Conservation (phyloP, 2,329 filamentous ascomycete species). For the Amylocarpus encephaloides region DNA sequence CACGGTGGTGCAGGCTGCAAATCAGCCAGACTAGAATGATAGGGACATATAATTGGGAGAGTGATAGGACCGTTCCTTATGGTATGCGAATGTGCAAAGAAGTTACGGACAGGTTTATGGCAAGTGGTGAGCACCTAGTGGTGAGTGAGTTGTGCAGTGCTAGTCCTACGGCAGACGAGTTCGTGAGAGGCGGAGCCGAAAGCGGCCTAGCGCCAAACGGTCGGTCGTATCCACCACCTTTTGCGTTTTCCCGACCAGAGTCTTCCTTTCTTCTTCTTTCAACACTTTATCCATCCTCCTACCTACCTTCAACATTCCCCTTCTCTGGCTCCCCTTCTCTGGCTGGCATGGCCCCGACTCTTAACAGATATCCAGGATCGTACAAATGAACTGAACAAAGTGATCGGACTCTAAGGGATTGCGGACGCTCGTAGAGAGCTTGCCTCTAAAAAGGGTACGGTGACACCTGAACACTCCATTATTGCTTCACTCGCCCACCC, state of each 20-base stretch:
- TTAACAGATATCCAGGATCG: slow-evolving; percentile 30
- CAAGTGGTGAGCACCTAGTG: background rate
- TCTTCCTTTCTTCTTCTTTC: slow-evolving; percentile 11
- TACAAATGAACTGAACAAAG: slow-evolving; percentile 31
- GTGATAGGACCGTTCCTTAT: too few relatives aligned
- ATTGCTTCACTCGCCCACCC: slow-evolving; percentile 1
- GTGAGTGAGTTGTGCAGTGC: too few relatives aligned
- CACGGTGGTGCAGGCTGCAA: slow-evolving; percentile 25
- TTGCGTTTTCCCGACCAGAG: slow-evolving; percentile 6
- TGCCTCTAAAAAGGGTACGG: slow-evolving; percentile 29
- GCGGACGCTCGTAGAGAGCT: slow-evolving; percentile 17
- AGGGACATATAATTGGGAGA: slow-evolving; percentile 24
- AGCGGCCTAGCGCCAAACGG: background rate
- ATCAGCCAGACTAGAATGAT: slow-evolving; percentile 26
- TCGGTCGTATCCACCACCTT: too few relatives aligned
- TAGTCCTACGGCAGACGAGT: background rate
- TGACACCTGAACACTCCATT: slow-evolving; percentile 30
- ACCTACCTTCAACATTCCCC: slow-evolving; percentile 8
- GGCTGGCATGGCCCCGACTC: slow-evolving; percentile 23
- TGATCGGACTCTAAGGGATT: slow-evolving; percentile 20
- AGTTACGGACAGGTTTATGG: slow-evolving; percentile 14
- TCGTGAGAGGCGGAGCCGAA: background rate
- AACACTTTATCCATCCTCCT: slow-evolving; percentile 12
- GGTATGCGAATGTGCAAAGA: background rate
- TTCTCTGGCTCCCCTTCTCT: slow-evolving; percentile 16